A percentile compares a stretch with the other conserved stretches of the same genome.
Conservation (phyloP, 202 grass and related monocot genomes). For the Dendrocalamus latiflorus region DNA sequence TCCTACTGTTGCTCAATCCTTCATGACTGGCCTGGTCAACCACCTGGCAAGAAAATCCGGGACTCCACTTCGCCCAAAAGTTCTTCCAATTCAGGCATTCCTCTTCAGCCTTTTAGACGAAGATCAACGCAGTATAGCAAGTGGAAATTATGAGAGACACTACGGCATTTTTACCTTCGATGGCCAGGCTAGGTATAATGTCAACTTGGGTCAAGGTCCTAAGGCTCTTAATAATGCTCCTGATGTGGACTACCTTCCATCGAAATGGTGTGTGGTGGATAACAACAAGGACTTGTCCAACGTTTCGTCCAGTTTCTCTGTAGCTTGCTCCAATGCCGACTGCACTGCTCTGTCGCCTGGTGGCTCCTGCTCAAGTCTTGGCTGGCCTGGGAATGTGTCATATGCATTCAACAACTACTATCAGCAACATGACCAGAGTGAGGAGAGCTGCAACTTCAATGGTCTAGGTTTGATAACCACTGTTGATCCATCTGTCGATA, state of each 20-base stretch:
- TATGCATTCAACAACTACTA: conserved; percentile 93
- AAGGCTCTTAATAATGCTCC: conserved; percentile 55
- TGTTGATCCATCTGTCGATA: conserved; percentile 73
- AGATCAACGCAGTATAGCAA: conserved; percentile 46
- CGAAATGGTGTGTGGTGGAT: conserved; percentile 89
- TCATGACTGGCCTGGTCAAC: conserved; percentile 72
- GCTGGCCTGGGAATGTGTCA: conserved; percentile 83
- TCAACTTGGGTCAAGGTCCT: conserved; percentile 76
- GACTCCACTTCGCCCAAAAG: conserved; percentile 78
- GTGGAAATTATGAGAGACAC: conserved; percentile 73
- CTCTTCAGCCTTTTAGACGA: conserved; percentile 83
- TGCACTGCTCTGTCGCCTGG: conserved; percentile 72
- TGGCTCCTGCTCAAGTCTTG: conserved; percentile 63
- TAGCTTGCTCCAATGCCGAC: conserved; percentile 68
- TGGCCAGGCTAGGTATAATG: conserved; percentile 75
- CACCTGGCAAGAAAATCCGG: conserved; percentile 76
- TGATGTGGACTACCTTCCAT: conserved; percentile 68
- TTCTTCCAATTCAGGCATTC: conserved; percentile 58
- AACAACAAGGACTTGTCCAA: conserved; percentile 73
- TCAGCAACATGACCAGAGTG: conserved; percentile 78
- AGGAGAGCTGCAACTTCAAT: conserved; percentile 66
- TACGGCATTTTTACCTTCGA: conserved; percentile 92
- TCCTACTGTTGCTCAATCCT: conserved; percentile 58
- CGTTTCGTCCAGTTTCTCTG: conserved; percentile 50
- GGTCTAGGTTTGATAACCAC: conserved; percentile 81